Conservation (phyloP, 2,329 filamentous ascomycete genomes). For the Didymella glomerata region DNA sequence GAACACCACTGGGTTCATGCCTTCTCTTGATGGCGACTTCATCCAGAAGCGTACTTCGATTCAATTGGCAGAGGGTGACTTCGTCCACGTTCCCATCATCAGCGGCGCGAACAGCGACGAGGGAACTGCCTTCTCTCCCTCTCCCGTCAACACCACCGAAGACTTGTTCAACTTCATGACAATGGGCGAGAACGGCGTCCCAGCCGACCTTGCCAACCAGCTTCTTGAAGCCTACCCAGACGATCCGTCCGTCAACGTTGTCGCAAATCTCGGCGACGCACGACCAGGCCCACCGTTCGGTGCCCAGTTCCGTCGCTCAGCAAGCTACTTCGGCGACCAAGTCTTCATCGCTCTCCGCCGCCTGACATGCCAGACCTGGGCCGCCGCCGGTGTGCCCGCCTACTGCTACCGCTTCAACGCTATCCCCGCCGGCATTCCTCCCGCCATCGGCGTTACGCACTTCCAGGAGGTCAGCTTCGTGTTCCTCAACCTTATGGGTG, state of each 20-base stretch:
- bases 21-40: conserved; percentile 65
- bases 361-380: conserved; percentile 62
- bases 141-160: conserved; percentile 63
- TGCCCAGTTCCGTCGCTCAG: conserved; percentile 61
- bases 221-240: conserved; percentile 44
- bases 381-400: conserved; percentile 57
- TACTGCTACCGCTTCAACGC: conserved; percentile 72
- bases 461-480: conserved; percentile 62
- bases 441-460: conserved; percentile 59
- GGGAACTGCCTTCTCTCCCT: conserved; percentile 64
- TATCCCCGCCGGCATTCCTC: conserved; percentile 55
- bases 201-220: conserved; percentile 32
- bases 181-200: conserved; percentile 33
- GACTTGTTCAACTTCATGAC: conserved; percentile 59
- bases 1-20: conserved; percentile 48
- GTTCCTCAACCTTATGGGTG: conserved; percentile 56
- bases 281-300: conserved; percentile 35
- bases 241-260: conserved; percentile 37
- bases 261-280: conserved; percentile 34
- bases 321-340: conserved; percentile 63
- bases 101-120: conserved; percentile 72
- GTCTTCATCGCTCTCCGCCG: conserved; percentile 65
- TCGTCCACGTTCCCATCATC: conserved; percentile 71
- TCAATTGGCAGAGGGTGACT: conserved; percentile 65
- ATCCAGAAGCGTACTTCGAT: conserved; percentile 61